phyloP scores from a whole-genome alignment of 1,139 yeast genomes.

The Yamadazyma atlantica region DNA sequence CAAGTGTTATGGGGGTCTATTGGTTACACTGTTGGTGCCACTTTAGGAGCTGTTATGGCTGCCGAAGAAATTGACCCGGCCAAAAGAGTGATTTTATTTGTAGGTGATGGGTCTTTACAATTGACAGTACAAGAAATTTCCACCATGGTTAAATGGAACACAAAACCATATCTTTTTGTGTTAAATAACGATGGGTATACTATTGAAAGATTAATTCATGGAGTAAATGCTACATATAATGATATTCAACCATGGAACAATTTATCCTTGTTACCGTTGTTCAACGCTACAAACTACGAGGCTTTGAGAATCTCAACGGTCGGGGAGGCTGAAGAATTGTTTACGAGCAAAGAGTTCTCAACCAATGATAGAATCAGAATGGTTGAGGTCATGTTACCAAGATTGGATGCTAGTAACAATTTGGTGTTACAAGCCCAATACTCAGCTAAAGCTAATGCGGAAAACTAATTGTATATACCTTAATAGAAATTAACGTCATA shows the following conservation, averaged over 20 bases:
- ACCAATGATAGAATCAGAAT: conserved; percentile 66
- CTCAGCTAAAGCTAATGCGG: conserved; percentile 65
- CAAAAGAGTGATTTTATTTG: conserved; percentile 76
- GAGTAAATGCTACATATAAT: conserved; percentile 72
- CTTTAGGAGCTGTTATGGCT: conserved; percentile 83
- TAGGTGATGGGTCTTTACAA: conserved; percentile 90
- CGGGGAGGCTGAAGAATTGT: conserved; percentile 66
- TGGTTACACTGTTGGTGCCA: conserved; percentile 85
- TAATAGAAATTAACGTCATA: no score
- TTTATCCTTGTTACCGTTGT: conserved; percentile 62
- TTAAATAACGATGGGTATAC: conserved; percentile 88
- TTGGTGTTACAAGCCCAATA: conserved; percentile 71
- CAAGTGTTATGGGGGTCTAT: conserved; percentile 92
- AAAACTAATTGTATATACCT: conserved; percentile 12
- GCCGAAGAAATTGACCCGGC: conserved; percentile 69
- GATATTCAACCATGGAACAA: conserved; percentile 85
- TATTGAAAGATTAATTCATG: conserved; percentile 86
- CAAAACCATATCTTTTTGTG: conserved; percentile 78
- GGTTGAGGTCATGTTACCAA: conserved; percentile 76
- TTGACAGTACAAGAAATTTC: conserved; percentile 86
- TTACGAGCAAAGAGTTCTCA: conserved; percentile 54
- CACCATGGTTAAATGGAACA: conserved; percentile 77
- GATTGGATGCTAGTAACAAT: conserved; percentile 78
- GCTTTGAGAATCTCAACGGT: conserved; percentile 56
- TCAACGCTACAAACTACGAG: conserved; percentile 66